Conservation (phyloP, 179 eudicot genomes). For the Silene coronaria region DNA sequence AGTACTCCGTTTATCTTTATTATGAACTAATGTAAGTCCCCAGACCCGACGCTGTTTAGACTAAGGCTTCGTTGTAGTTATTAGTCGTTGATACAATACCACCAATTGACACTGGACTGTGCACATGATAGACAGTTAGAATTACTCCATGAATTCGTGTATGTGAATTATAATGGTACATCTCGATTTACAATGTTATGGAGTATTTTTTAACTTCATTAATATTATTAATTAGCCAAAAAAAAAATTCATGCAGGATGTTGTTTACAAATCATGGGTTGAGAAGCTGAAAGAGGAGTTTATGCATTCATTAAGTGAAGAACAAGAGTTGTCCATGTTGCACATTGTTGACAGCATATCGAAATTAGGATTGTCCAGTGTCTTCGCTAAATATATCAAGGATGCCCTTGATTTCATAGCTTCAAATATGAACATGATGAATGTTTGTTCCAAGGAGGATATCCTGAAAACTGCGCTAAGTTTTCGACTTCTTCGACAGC, state of each 20-base stretch:
- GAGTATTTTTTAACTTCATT: too few species aligned
- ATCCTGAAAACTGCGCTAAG: conserved; percentile 19
- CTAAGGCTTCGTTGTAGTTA: too few species aligned
- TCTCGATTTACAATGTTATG: too few species aligned
- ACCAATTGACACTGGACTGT: too few species aligned
- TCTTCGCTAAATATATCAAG: conserved; percentile 24
- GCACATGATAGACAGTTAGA: too few species aligned
- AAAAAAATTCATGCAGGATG: conserved; percentile 8
- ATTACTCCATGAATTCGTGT: too few species aligned
- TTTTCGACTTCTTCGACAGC: conserved; percentile 37
- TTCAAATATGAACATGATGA: background rate
- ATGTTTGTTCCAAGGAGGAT: background rate
- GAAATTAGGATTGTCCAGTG: conserved; percentile 24
- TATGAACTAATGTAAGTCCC: too few species aligned
- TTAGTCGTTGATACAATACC: too few species aligned
- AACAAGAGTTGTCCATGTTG: conserved; percentile 13
- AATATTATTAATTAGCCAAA: too few species aligned
- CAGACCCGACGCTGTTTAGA: too few species aligned
- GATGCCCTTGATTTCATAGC: conserved; percentile 11
- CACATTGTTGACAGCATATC: conserved; percentile 23
- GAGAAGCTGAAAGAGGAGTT: conserved; percentile 21
- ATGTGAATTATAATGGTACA: too few species aligned
- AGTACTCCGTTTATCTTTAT: too few species aligned
- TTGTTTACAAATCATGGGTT: background rate
- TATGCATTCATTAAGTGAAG: conserved; percentile 10